Conservation (phyloP, 2,329 filamentous ascomycete species). For the Blumeriella jaapii region DNA sequence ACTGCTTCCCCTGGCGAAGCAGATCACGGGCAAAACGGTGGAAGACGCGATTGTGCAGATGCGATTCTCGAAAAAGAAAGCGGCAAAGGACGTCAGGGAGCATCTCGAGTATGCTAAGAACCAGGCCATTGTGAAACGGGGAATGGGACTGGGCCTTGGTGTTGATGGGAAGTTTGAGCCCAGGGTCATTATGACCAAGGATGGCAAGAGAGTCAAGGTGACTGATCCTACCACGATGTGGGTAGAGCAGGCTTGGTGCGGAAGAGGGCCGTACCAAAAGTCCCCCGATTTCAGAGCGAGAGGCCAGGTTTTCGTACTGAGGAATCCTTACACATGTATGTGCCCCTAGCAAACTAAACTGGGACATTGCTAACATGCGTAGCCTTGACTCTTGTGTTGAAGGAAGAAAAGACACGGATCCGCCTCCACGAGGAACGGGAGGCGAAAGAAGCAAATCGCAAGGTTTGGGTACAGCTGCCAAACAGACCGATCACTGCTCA, state of each 20-base stretch:
- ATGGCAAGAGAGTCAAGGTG: slow-evolving; percentile 61
- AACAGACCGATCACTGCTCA: slow-evolving; percentile 76
- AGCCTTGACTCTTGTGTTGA: slow-evolving; percentile 73
- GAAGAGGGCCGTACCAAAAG: slow-evolving; percentile 51
- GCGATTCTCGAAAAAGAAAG: slow-evolving; percentile 91
- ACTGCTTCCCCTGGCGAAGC: slow-evolving; percentile 70
- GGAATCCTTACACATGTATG: slow-evolving; percentile 65
- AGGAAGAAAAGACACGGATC: slow-evolving; percentile 86
- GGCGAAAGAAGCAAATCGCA: slow-evolving; percentile 60
- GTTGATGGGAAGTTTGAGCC: slow-evolving; percentile 29
- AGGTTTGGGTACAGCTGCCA: slow-evolving; percentile 79
- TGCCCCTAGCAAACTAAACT: slow-evolving; percentile 21
- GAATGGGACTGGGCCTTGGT: slow-evolving; percentile 61
- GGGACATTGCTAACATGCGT: not conserved
- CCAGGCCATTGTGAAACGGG: slow-evolving; percentile 63
- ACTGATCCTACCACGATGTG: slow-evolving; percentile 74
- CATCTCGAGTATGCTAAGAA: slow-evolving; percentile 76
- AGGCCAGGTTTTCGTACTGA: slow-evolving; percentile 56
- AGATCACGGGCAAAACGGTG: slow-evolving; percentile 87
- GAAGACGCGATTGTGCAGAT: slow-evolving; percentile 92
- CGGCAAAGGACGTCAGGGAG: slow-evolving; percentile 65
- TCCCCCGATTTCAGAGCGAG: slow-evolving; percentile 63
- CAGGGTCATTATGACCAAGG: slow-evolving; percentile 57
- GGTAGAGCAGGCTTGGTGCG: slow-evolving; percentile 87
- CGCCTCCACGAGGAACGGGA: slow-evolving; percentile 68